Evolutionary conservation across 768 basidiomycete genomes (phyloP), one percentile per base, ranked within the genome.

Genomic region (Rhizopogon roseolus): DNA sequence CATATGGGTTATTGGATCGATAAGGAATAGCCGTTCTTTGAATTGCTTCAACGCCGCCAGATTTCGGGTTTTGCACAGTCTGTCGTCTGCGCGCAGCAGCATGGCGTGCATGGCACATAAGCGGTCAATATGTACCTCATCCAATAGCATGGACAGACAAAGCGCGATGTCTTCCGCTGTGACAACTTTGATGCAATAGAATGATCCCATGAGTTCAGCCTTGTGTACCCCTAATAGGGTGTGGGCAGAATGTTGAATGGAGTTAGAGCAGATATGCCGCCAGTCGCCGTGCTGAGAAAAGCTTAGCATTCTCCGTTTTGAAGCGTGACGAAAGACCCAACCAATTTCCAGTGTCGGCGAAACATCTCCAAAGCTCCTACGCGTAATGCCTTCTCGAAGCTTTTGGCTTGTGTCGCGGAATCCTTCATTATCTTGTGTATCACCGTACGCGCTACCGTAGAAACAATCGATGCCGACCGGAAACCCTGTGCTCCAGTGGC

Each of bases 21-120:
- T 54, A 5, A 44, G 5, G 11, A 53, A 60, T 32, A 71, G 52
- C 16, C 10, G 34, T 14, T 52, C 41, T 41, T 49, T 59, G 53
- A 71, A 69, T 4, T 44, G 38, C 34, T 54, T 54, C 10, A 70
- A 48, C 25, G 53, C 37, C 7, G 49, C 41, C 38, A 60, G 52
- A 49, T 63, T 57, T 25, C 60, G 62, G 19, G 40, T 54, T 45
- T 65, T 66, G 61, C 71, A 70, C 29, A 74, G 46, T 56, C 62
- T 64, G 44, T 67, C 61, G 45, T 70, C 66, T 45, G 68, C 64
- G 46, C 67, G 67, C 25, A 61, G 44, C 32, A 73, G 37, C 27
- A 73, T 27, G 0, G 72, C 72, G 17, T 72, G 73, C 56, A 69
- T 68, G 3, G 70, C 73, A 41, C 66, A 64, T 41, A 74, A 43